These are phyloP conservation scores for Linnemannia exigua DNA, from an alignment of 192 early-diverging fungal species.

Conservation along the genomic window DNA sequence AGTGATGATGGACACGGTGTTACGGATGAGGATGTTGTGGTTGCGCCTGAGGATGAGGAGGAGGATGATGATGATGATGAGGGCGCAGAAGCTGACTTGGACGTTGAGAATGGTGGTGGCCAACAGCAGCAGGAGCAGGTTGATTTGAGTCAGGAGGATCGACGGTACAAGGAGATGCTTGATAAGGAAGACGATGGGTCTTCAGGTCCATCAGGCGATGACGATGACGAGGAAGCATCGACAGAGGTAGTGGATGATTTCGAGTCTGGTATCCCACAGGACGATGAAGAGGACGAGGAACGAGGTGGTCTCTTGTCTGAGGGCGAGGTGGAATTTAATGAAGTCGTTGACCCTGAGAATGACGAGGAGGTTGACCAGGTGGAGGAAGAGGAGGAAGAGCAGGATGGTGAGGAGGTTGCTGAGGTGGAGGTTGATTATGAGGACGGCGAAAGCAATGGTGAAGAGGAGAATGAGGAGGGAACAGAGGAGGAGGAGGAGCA, in stretches of 20 bases:
- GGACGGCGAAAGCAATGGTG: constrained; percentile 6
- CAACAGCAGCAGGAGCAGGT: too few relatives aligned
- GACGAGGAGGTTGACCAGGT: constrained; percentile 21
- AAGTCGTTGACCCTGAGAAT: background rate
- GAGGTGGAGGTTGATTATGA: constrained; percentile 52
- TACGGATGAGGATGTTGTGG: constrained; percentile 8
- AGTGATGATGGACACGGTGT: background rate
- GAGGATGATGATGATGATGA: background rate
- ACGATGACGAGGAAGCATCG: constrained; percentile 14
- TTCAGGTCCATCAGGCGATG: background rate
- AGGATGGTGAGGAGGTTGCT: background rate
- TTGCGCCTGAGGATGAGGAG: background rate
- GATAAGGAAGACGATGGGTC: constrained; percentile 15
- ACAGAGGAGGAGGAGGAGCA: constrained; percentile 5
- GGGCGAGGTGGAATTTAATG: constrained; percentile 4
- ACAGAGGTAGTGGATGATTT: background rate
- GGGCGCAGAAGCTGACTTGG: background rate
- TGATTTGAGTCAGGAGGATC: constrained; percentile 1
- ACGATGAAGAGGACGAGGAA: constrained; percentile 26
- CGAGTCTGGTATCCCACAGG: background rate
- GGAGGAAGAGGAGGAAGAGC: constrained; percentile 18
- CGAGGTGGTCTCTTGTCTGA: background rate
- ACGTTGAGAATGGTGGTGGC: background rate
- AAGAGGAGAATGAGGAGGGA: background rate
- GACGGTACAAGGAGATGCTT: constrained; percentile 20